Base-by-base conservation (phyloP, 192 early-diverging fungal genomes). In the Diversispora epigaea region DNA sequence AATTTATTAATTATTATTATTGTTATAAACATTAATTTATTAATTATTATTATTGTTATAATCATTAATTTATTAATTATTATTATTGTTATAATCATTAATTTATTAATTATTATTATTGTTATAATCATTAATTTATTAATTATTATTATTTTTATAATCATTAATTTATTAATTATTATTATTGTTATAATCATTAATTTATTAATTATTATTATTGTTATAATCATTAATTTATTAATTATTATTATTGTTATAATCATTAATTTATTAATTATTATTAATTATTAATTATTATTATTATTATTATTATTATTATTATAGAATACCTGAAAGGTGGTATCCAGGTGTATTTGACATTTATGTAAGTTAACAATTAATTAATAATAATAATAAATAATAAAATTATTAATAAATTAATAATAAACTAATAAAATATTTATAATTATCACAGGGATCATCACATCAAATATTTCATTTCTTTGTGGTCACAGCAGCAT, bases 331-430 rank as follows among this genome's bases (percentile, higher is more conserved):
- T n/a, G 96, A 98, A 80, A 80, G 90, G 55, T 90, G 88, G 87
- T 92, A 83, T 77, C 96, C 96, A 6, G 94, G 95, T 3, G 86
- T 80, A 74, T 93, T 94, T 69, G 93, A 96, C 77, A 84, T 90
- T 68, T 92, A 86, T 86, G 88, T 91, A 77, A 88, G 86, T 61
- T 10, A 41, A n/a, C 56, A 15, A 41, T 61, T 12, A 61, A 57
- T 64, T 56, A 55, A 14, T 47, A 73, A 61, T 45, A 22, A 45
- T 61, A 57, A 54, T n/a, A n/a, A n/a, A n/a, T n/a, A n/a, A n/a
- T n/a, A n/a, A n/a, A n/a, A n/a, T n/a, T n/a, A 45, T 54, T 46
- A 15, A 40, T 25, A n/a, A n/a, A n/a, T n/a, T n/a, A 68, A 15
- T 39, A 25, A 56, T 73, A 9, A 4, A 10, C 14, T 25, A 47